Percentiles rank a stretch among this genome's conserved stretches.
Evolutionary conservation across 768 basidiomycete species (phyloP).

Genomic region (Trametes punicea): DNA sequence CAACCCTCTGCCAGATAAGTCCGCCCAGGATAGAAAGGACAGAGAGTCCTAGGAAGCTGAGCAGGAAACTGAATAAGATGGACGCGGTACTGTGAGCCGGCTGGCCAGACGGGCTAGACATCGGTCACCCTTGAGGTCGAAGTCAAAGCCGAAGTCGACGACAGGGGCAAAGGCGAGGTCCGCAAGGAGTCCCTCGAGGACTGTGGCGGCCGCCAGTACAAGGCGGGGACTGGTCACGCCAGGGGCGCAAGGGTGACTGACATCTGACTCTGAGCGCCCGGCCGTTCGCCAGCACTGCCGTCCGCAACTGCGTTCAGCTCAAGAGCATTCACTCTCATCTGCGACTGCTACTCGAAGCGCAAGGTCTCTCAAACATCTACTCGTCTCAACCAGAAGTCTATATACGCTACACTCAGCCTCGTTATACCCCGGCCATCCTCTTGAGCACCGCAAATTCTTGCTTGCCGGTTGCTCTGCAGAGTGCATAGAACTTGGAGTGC

Average conservation of each 20-base stretch:
- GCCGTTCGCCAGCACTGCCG: too few relatives aligned
- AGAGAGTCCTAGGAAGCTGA: slow-evolving; percentile 14
- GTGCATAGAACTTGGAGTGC: slow-evolving; percentile 56
- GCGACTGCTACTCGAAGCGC: neutral
- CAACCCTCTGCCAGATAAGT: slow-evolving; percentile 9
- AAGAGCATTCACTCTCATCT: too few relatives aligned
- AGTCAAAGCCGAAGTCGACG: neutral
- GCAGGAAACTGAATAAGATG: slow-evolving; percentile 19
- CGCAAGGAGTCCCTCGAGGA: neutral
- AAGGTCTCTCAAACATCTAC: neutral
- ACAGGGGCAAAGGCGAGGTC: neutral
- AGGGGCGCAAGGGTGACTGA: neutral
- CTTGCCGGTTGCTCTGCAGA: slow-evolving; percentile 74
- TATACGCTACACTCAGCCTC: neutral
- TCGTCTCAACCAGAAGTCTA: neutral
- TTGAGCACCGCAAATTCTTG: slow-evolving; percentile 67
- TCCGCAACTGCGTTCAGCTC: too few relatives aligned
- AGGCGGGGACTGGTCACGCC: neutral
- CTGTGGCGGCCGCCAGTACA: neutral
- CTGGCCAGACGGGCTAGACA: neutral
- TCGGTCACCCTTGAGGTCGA: neutral
- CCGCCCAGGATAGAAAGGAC: slow-evolving; percentile 3
- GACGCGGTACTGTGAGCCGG: slow-evolving; percentile 4
- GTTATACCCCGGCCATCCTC: slow-evolving; percentile 53
- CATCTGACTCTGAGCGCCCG: too few relatives aligned